Percentiles rank a stretch among this genome's conserved stretches.
These are phyloP conservation scores for Kodamaea restingae DNA, from an alignment of 805 yeast genomes.

Conservation along the genomic window DNA sequence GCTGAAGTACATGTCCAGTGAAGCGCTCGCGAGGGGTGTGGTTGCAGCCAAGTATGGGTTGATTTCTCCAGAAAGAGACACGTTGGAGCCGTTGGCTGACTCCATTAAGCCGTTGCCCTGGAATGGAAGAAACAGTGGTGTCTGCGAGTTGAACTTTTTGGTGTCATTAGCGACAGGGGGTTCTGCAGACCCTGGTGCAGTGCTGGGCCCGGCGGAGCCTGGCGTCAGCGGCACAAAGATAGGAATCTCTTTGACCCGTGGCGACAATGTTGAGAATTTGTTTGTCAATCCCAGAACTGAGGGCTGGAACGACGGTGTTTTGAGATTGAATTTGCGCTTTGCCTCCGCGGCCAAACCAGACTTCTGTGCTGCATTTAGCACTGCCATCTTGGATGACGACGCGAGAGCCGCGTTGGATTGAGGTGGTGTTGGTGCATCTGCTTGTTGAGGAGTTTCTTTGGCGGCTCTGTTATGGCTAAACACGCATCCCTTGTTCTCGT, in stretches of 20 bases:
- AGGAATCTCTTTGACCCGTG: constrained; percentile 45
- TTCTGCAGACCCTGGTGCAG: constrained; percentile 2
- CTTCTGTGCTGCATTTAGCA: constrained; percentile 10
- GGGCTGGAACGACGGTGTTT: constrained; percentile 44
- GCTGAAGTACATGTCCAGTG: constrained; percentile 19
- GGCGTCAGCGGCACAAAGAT: constrained; percentile 43
- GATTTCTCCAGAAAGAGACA: constrained; percentile 5
- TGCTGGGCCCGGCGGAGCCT: constrained; percentile 5
- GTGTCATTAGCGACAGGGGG: not conserved
- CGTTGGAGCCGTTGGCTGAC: constrained; percentile 5
- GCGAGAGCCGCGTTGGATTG: constrained; percentile 4
- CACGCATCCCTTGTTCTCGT: constrained; percentile 81
- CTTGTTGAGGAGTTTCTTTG: constrained; percentile 2
- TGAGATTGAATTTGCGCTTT: constrained; percentile 33
- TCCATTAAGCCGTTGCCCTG: constrained; percentile 1
- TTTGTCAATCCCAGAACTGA: constrained; percentile 25
- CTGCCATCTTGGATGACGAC: constrained; percentile 7
- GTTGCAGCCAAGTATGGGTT: constrained; percentile 22
- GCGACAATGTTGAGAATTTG: constrained; percentile 46
- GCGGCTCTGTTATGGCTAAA: constrained; percentile 58
- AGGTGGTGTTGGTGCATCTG: not conserved
- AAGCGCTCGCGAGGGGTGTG: constrained; percentile 10
- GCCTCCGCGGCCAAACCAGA: constrained; percentile 16
- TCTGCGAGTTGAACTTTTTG: constrained; percentile 29
- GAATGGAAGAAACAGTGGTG: constrained; percentile 38